These are phyloP conservation scores for Termitomyces sp. DNA, from an alignment of 768 basidiomycete genomes.

Conservation along the genomic window DNA sequence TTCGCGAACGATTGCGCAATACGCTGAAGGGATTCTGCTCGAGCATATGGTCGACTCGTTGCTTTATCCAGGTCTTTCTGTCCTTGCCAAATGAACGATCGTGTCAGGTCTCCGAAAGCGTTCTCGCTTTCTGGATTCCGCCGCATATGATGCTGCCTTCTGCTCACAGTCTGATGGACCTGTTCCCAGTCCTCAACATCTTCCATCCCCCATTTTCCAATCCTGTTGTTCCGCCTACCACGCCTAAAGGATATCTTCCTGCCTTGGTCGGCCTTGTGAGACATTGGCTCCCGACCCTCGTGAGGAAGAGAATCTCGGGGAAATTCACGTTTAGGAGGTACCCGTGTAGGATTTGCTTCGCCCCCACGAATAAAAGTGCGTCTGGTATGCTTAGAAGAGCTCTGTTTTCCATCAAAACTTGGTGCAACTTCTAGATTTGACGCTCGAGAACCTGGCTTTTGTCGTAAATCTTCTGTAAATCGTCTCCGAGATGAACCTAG, in stretches of 20 bases:
- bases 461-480: conserved; percentile 10
- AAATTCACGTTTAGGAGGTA: conserved; percentile 2
- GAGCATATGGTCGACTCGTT: neutral
- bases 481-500: conserved; percentile 15
- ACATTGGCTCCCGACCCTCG: neutral
- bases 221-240: conserved; percentile 1
- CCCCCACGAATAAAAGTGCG: neutral
- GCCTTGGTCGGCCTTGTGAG: neutral
- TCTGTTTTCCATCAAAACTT: neutral
- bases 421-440: conserved; percentile 14
- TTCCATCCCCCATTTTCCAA: neutral
- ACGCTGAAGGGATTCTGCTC: neutral
- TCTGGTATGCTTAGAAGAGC: neutral
- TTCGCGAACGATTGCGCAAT: neutral
- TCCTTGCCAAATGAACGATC: neutral
- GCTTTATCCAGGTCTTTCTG: neutral
- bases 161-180: too few relatives aligned
- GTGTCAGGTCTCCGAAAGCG: neutral
- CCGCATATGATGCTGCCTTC: neutral
- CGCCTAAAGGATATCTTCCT: conserved; percentile 7
- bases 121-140: neutral
- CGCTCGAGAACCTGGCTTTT: conserved; percentile 1
- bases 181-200: neutral
- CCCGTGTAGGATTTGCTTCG: neutral
- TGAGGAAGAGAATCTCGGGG: conserved; percentile 14